Evolutionary conservation across 352 stramenopile genomes (phyloP), one percentile per base, ranked within the genome.

Genomic region (Globisporangium radiosum): DNA sequence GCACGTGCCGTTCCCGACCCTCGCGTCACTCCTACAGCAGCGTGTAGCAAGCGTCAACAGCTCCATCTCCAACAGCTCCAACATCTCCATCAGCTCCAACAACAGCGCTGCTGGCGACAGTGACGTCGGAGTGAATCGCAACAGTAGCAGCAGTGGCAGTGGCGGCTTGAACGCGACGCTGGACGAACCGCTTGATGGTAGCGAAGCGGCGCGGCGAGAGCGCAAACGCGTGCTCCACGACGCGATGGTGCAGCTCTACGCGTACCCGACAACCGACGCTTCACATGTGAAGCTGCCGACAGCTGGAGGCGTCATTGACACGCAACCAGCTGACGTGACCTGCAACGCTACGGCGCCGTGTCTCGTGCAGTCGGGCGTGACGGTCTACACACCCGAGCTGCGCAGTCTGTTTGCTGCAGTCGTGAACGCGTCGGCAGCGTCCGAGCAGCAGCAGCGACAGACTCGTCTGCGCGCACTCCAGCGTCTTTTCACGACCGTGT

Each of bases 321-420:
- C 47, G 1, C 11, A 54, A 17, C 13, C 15, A 0, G 17, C 13
- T 8, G 51, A 5, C n/a, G 52, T 14, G 11, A 59, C 62, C 39
- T 85, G 77, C 52, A 69, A 56, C 9, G 4, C 74, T 3, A 17
- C 62, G 8, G 36, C 19, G 10, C 65, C 63, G 33, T 86, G 75
- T 52, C 45, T 76, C 7, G 59, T 75, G 8, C 71, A 73, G 17
- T 90, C 80, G 11, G 66, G 76, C 33, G 74, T 90, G 33, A 90
- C 80, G 0, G 73, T 90, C 55, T 88, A 78, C 56, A 87, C 80
- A 1, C 80, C 80, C 0, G 57, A 65, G 10, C 54, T 90, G 43
- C 39, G 47, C 48, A 60, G 56, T 3, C 13, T 72, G 11, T 72
- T 80, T 17, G 13, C 59, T 17, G 52, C 45, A 5, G 58, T 81